Percentiles rank a stretch among this genome's conserved stretches.
Evolutionary conservation across 176 grass and related monocot genomes (phyloP).

Genomic region (Bromus sterilis): DNA sequence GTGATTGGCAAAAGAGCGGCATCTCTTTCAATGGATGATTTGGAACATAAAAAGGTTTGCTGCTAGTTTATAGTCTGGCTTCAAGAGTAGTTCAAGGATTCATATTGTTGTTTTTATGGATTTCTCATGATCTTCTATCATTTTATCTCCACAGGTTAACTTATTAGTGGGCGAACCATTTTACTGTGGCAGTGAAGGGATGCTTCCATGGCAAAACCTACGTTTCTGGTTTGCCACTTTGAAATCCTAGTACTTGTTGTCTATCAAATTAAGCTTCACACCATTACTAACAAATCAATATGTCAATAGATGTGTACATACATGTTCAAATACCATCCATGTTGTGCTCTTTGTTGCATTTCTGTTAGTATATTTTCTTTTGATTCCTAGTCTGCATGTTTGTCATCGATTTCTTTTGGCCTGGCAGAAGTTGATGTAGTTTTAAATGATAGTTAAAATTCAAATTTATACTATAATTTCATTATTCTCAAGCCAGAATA

Average conservation of each 20-base stretch:
- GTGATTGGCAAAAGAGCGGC: constrained; percentile 52
- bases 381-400: neutral
- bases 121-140: constrained; percentile 2
- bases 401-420: neutral
- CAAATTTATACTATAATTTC: neutral
- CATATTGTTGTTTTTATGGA: neutral
- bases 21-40: constrained; percentile 38
- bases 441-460: neutral
- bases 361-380: neutral
- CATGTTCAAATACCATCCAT: neutral
- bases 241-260: neutral
- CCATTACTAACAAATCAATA: neutral
- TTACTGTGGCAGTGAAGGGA: constrained; percentile 78
- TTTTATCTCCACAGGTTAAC: constrained; percentile 51
- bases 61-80: neutral
- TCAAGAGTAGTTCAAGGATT: neutral
- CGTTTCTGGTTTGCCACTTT: constrained; percentile 76
- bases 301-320: neutral
- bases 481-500: neutral
- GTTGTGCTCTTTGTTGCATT: neutral
- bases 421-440: neutral
- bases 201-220: constrained; percentile 91
- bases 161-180: constrained; percentile 76
- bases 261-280: neutral
- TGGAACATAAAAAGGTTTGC: constrained; percentile 59